Evolutionary conservation across 2,329 filamentous ascomycete genomes (phyloP).

Genomic region (Fusarium mangiferae): DNA sequence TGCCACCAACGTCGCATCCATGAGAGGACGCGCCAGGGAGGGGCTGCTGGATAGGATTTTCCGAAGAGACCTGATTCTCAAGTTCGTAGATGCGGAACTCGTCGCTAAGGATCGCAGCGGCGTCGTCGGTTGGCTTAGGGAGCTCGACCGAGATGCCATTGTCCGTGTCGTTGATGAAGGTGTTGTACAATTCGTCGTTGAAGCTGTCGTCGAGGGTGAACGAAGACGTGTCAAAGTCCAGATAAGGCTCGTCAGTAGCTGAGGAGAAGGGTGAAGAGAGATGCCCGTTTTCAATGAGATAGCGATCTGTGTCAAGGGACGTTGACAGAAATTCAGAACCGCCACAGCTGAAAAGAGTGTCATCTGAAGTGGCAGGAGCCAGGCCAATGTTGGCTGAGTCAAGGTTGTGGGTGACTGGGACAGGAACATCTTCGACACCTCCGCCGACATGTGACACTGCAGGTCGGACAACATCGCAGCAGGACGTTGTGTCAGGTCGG

Average conservation of each 20-base stretch:
- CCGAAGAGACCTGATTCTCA: slow-evolving; percentile 70
- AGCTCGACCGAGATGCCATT: slow-evolving; percentile 58
- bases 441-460: slow-evolving; percentile 98
- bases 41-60: slow-evolving; percentile 79
- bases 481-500: slow-evolving; percentile 99
- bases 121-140: slow-evolving; percentile 60
- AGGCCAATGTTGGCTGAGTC: slow-evolving; percentile 53
- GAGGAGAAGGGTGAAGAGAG: slow-evolving; percentile 76
- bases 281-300: slow-evolving; percentile 80
- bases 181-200: slow-evolving; percentile 61
- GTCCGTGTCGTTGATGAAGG: slow-evolving; percentile 66
- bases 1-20: slow-evolving; percentile 78
- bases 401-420: slow-evolving; percentile 51
- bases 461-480: slow-evolving; percentile 99
- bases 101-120: slow-evolving; percentile 64
- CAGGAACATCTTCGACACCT: slow-evolving; percentile 61
- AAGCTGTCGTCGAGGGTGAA: slow-evolving; percentile 60
- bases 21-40: slow-evolving; percentile 76
- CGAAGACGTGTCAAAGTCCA: slow-evolving; percentile 69
- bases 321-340: slow-evolving; percentile 75
- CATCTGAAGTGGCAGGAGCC: slow-evolving; percentile 66
- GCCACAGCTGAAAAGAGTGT: slow-evolving; percentile 74
- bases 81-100: slow-evolving; percentile 64
- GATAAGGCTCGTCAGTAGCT: slow-evolving; percentile 74
- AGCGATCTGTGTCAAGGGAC: slow-evolving; percentile 77